phyloP scores from a whole-genome alignment of 2,329 filamentous ascomycete species.

The Diplodia corticola region DNA sequence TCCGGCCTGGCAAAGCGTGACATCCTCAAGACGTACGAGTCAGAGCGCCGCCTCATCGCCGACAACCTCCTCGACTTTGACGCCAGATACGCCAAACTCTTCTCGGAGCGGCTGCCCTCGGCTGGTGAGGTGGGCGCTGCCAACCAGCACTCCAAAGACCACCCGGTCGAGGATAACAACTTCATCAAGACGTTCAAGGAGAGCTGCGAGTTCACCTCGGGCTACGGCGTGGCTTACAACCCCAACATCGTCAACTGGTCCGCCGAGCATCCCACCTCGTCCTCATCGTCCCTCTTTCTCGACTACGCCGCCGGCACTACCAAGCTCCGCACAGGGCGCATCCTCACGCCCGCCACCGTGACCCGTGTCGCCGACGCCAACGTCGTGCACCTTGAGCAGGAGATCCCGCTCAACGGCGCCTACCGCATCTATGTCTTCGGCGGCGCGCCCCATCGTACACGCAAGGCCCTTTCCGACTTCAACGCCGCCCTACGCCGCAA shows the following conservation, averaged over 20 bases:
- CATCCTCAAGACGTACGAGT: constrained; percentile 81
- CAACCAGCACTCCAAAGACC: constrained; percentile 31
- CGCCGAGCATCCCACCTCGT: constrained; percentile 57
- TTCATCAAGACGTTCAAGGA: constrained; percentile 92
- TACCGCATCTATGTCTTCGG: constrained; percentile 86
- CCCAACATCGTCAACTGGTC: constrained; percentile 86
- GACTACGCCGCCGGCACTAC: constrained; percentile 53
- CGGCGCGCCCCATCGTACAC: constrained; percentile 61
- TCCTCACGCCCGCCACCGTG: constrained; percentile 76
- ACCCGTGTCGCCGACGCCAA: constrained; percentile 88
- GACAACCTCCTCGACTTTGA: constrained; percentile 85
- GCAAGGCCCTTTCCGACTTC: constrained; percentile 70
- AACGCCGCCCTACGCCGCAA: constrained; percentile 63
- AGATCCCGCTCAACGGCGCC: constrained; percentile 82
- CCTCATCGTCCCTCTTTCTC: constrained; percentile 69
- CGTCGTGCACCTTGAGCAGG: constrained; percentile 85
- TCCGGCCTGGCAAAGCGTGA: constrained; percentile 73
- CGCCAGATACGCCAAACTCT: constrained; percentile 84
- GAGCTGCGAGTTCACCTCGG: constrained; percentile 86
- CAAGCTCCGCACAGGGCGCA: constrained; percentile 70
- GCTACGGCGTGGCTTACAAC: constrained; percentile 85
- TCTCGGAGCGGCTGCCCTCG: constrained; percentile 75
- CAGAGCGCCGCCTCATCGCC: constrained; percentile 80
- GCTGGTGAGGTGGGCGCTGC: constrained; percentile 72
- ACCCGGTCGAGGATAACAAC: constrained; percentile 61